Evolutionary conservation across 225 moss, liverwort and hornwort genomes (phyloP).

Genomic region (Marchantia paleacea): DNA sequence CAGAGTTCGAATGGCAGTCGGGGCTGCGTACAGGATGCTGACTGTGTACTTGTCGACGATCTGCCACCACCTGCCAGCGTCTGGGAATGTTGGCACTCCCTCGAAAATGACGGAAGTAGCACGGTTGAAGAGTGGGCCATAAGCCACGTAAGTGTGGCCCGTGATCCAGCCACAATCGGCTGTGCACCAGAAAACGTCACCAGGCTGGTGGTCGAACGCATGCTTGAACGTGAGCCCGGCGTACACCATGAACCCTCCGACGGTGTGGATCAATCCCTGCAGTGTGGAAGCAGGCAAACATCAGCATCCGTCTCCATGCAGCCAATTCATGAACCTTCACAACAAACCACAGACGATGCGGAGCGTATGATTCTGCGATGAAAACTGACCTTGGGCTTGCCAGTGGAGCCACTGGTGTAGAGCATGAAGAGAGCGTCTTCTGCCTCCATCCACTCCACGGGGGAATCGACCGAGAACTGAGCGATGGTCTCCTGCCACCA

Average conservation of each 20-base stretch:
- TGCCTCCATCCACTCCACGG: constrained; percentile 51
- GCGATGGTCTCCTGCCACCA: constrained; percentile 61
- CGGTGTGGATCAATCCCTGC: constrained; percentile 47
- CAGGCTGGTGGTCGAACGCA: constrained; percentile 40
- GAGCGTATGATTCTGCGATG: background rate
- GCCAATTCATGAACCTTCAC: background rate
- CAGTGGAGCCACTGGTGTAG: constrained; percentile 53
- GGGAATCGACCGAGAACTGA: constrained; percentile 40
- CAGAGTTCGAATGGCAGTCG: constrained; percentile 52
- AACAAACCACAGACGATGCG: background rate
- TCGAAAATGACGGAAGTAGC: constrained; percentile 49
- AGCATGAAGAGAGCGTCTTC: constrained; percentile 54
- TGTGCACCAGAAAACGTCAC: constrained; percentile 50
- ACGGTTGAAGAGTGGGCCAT: constrained; percentile 50
- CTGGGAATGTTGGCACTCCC: constrained; percentile 50
- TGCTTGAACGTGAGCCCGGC: constrained; percentile 47
- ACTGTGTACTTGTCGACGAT: constrained; percentile 47
- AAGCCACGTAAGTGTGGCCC: constrained; percentile 46
- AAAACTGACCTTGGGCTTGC: constrained; percentile 42
- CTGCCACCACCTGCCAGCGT: constrained; percentile 53
- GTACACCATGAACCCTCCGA: constrained; percentile 51
- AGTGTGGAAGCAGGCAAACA: background rate
- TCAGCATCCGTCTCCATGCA: background rate
- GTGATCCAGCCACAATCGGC: constrained; percentile 58
- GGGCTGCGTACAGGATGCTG: constrained; percentile 46